Base-by-base conservation (phyloP, 805 yeast genomes). In the Scheffersomyces spartinae region DNA sequence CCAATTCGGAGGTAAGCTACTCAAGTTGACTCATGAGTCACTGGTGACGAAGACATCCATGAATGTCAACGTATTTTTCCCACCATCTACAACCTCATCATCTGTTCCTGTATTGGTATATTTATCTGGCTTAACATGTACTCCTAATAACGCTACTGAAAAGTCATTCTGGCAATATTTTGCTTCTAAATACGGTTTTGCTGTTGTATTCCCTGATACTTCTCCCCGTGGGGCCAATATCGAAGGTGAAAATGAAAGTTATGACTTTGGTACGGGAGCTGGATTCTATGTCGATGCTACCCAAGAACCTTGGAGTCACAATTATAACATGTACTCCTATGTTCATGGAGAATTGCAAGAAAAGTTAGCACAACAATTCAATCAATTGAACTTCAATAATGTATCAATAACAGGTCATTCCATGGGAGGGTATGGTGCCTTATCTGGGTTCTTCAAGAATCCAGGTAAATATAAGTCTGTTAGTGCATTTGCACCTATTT, bases 381-480 rank as follows among this genome's bases (percentile, higher is more conserved):
- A 55, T 3, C 49, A 53, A 20, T 56, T 88, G 32, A 84, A 88
- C 50, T 74, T 77, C 34, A 47, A 55, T 20, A 75, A 68, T 20
- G 65, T 74, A 26, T 69, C 88, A 12, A 71, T 88, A 36, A 74
- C 91, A n/a, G 98, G 98, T 22, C 97, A 91, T 51, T 91, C 98
- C 1, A 91, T 91, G 97, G 98, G 98, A 26, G 98, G 98, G 1
- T 83, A 70, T 47, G 98, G 97, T 30, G 94, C 98, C 0, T 53
- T 88, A 32, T 57, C 78, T 32, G 66, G 70, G 9, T 68, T 63
- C 37, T 54, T 88, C 32, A 69, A 64, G 34, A 72, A 79, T 47
- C 82, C 86, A 1, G 77, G 74, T 2, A 61, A 60, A 40, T 88
- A 79, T 61, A 70, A 70, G 46, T 74, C 91, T 2, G 86, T 81